phyloP scores from a whole-genome alignment of 257 asterid genomes.

The Solanum sejunctum region DNA sequence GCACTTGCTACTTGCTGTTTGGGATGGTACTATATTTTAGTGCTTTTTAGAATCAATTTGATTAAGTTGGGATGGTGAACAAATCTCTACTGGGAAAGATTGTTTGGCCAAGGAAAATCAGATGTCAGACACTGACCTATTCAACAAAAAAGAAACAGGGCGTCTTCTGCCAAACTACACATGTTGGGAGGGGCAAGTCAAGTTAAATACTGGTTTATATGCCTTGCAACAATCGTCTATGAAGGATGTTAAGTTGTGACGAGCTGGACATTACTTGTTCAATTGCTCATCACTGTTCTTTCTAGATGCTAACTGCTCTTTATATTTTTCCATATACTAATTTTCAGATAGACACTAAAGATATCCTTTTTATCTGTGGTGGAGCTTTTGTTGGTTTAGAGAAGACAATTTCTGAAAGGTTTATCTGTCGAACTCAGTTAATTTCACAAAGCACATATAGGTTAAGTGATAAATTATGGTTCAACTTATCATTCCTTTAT shows the following conservation, averaged over 20 bases:
- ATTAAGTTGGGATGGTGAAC: neutral
- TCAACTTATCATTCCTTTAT: conserved; percentile 5
- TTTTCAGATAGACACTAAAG: conserved; percentile 71
- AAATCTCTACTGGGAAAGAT: neutral
- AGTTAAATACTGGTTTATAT: neutral
- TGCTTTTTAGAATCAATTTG: neutral
- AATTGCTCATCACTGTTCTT: neutral
- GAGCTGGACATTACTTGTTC: neutral
- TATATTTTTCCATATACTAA: neutral
- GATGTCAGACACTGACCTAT: neutral
- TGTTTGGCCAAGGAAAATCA: neutral
- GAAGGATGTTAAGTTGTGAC: neutral
- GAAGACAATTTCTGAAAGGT: conserved; percentile 90
- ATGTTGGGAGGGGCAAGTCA: neutral
- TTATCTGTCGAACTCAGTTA: conserved; percentile 9
- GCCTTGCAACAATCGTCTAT: neutral
- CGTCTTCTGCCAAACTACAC: neutral
- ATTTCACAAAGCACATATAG: neutral
- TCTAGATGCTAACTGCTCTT: neutral
- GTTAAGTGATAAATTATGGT: neutral
- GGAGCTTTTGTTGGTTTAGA: conserved; percentile 92
- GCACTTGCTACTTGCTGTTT: neutral
- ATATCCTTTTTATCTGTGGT: conserved; percentile 82
- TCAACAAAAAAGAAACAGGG: neutral
- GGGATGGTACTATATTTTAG: neutral